Base-by-base conservation (phyloP, 768 basidiomycete species). In the Tricholoma terreum region DNA sequence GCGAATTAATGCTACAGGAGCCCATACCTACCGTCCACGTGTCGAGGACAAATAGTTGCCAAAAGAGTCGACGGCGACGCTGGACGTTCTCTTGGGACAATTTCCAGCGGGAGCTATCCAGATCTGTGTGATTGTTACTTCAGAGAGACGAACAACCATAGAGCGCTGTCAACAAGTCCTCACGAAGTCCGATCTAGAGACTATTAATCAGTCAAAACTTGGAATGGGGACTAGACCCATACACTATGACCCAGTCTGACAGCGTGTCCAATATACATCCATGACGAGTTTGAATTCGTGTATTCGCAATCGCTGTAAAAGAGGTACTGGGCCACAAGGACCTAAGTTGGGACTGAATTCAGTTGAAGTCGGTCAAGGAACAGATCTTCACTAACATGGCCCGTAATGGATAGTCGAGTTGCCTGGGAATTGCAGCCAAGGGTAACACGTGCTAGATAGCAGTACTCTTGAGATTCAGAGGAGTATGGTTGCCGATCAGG, bases 1-100 rank as follows among this genome's bases (percentile, higher is more conserved):
- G 12, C 3, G 21, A 30, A 14, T 48, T 3, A 7, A 30, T 27
- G 27, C n/a, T 48, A 30, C n/a, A 49, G 12, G 9, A 31, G 17
- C 27, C 30, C 27, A 31, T 30, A 61, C 72, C 48, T 62, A 90
- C 89, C 36, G 80, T 69, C 77, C 81, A 83, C 0, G 84, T 84
- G 62, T 90, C 89, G 27, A 81, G 65, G 22, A 74, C 61, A 63
- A 86, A 89, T n/a, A 89, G 67, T 49, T 85, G 81, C 86, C 87
- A 91, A 65, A 89, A 89, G 10, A 86, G 71, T 19, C 74, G 74
- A 53, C 75, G 79, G 15, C 88, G 81, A 54, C 76, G 73, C 57
- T 83, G 73, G 15, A 73, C 66, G 38, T 74, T 67, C 19, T 71
- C 68, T 24, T 77, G 73, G 15, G 77, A 73, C 5, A 90, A 73